Conservation (phyloP, 2,329 filamentous ascomycete species). For the Trichophyton schoenleinii region DNA sequence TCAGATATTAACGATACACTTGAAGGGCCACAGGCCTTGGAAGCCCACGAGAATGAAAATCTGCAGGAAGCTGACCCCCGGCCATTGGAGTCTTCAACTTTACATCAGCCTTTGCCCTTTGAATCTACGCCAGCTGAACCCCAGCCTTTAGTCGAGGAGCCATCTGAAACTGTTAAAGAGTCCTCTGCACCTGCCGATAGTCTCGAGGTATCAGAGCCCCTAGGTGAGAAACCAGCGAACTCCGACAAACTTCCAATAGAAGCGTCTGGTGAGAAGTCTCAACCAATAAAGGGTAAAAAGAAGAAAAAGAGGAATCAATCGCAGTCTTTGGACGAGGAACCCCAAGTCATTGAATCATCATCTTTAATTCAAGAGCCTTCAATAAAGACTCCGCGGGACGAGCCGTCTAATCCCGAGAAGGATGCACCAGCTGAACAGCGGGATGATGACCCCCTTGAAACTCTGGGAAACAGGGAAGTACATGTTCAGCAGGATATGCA, state of each 20-base stretch:
- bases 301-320: conserved; percentile 6
- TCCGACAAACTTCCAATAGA: not conserved
- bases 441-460: not conserved
- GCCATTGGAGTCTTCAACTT: not conserved
- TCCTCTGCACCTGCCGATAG: not conserved
- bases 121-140: not conserved
- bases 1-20: not conserved
- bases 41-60: not conserved
- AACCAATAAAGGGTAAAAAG: not conserved
- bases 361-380: not conserved
- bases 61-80: not conserved
- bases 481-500: not conserved
- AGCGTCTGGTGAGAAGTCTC: not conserved
- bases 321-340: not conserved
- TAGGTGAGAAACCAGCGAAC: not conserved
- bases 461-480: not conserved
- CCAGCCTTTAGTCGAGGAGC: not conserved
- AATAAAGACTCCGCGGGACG: not conserved
- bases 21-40: not conserved
- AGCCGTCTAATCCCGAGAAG: not conserved
- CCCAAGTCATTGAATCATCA: not conserved
- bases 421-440: not conserved
- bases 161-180: not conserved
- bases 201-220: not conserved
- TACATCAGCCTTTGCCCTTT: not conserved